Conservation (phyloP, 352 stramenopile genomes). For the Phytophthora sojae region DNA sequence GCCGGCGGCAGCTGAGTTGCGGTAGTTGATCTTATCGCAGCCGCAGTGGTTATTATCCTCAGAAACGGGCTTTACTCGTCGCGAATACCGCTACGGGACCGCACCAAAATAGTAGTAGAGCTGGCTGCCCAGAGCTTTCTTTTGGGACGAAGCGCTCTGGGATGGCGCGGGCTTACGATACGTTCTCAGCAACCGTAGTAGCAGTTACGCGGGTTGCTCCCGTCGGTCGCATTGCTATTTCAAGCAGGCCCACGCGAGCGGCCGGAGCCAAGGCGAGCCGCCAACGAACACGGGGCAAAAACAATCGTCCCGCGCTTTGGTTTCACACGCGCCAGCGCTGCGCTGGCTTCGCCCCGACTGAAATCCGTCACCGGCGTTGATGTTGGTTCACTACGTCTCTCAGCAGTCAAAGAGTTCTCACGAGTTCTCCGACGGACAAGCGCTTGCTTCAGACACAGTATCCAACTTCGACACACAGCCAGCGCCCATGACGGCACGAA, state of each 20-base stretch:
- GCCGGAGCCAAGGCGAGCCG: background rate
- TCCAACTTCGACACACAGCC: too few species aligned
- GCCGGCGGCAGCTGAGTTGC: background rate
- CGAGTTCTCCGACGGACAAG: too few species aligned
- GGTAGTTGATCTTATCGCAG: background rate
- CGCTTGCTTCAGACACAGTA: too few species aligned
- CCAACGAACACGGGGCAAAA: slow-evolving; percentile 12
- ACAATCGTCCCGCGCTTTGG: background rate
- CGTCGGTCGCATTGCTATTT: slow-evolving; percentile 9
- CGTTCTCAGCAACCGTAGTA: background rate
- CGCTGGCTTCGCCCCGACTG: background rate
- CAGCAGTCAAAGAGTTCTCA: too few species aligned
- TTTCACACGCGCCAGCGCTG: background rate
- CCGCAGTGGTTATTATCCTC: background rate
- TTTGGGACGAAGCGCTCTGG: background rate
- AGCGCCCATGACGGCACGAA: too few species aligned
- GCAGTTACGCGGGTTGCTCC: background rate
- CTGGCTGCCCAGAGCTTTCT: background rate
- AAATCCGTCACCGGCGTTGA: background rate
- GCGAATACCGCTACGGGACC: background rate
- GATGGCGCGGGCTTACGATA: background rate
- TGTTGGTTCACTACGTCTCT: background rate
- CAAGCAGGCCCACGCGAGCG: background rate
- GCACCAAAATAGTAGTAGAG: background rate
- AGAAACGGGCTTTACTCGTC: background rate